Conservation (phyloP, 2,329 filamentous ascomycete genomes). For the Hortaea sp. region DNA sequence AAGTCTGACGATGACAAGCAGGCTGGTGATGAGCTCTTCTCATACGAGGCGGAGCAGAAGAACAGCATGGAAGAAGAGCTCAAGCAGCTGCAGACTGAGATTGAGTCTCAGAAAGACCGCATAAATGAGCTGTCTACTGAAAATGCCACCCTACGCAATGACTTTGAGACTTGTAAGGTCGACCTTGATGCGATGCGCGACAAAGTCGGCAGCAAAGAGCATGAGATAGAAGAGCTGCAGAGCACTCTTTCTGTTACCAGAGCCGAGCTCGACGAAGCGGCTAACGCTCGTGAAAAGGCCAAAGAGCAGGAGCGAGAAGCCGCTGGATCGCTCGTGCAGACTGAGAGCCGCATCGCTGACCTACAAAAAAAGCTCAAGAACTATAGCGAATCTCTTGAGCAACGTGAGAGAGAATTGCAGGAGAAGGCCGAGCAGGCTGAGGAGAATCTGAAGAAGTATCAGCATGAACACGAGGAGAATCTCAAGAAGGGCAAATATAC, state of each 20-base stretch:
- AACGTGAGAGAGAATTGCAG: constrained; percentile 35
- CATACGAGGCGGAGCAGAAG: constrained; percentile 65
- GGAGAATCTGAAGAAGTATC: constrained; percentile 25
- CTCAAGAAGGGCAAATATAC: constrained; percentile 40
- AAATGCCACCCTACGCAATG: constrained; percentile 56
- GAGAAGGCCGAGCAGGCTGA: constrained; percentile 24
- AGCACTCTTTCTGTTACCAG: constrained; percentile 23
- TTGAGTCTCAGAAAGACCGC: constrained; percentile 50
- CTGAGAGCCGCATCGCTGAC: constrained; percentile 39
- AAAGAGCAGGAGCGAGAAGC: constrained; percentile 33
- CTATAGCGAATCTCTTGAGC: constrained; percentile 7
- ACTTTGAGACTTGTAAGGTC: constrained; percentile 54
- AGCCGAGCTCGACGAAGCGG: constrained; percentile 34
- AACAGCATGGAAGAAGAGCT: constrained; percentile 61
- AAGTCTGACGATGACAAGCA: constrained; percentile 1
- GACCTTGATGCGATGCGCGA: constrained; percentile 40
- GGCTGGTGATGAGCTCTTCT: constrained; percentile 69
- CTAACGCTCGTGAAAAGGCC: constrained; percentile 26
- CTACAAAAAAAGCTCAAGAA: constrained; percentile 41
- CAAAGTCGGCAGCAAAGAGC: constrained; percentile 14
- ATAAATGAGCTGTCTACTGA: constrained; percentile 61
- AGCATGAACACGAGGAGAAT: constrained; percentile 34
- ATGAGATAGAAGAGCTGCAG: constrained; percentile 12
- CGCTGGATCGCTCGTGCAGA: constrained; percentile 16
- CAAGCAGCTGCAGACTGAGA: constrained; percentile 57